These are phyloP conservation scores for Colletotrichum viniferum DNA, from an alignment of 2,329 filamentous ascomycete species.

Conservation along the genomic window DNA sequence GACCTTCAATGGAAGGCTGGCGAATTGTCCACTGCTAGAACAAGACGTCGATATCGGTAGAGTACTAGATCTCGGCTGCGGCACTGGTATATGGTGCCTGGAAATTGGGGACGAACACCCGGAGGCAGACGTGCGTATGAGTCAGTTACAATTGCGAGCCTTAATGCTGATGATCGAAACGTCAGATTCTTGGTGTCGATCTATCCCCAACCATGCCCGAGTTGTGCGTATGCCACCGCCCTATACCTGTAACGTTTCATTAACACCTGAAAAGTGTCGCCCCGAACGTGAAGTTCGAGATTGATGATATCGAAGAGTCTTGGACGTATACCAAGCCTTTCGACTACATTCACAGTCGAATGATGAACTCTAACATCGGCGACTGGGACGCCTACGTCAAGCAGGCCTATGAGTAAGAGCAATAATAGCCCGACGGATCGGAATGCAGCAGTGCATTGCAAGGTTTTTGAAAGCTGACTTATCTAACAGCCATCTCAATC, in stretches of 20 bases:
- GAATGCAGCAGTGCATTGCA: no score
- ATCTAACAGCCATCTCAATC: conserved; percentile 14
- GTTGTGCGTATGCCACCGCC: conserved; percentile 20
- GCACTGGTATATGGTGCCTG: background rate
- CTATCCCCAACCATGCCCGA: conserved; percentile 37
- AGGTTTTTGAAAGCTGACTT: no score
- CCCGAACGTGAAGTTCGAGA: conserved; percentile 39
- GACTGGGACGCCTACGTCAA: conserved; percentile 38
- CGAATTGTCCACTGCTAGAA: no score
- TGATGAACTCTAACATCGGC: conserved; percentile 19
- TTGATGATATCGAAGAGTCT: conserved; percentile 37
- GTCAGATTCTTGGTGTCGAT: conserved; percentile 31
- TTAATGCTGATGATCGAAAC: no score
- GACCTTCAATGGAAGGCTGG: conserved; percentile 34
- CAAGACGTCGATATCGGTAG: background rate
- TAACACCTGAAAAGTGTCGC: no score
- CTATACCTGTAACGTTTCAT: no score
- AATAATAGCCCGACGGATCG: no score
- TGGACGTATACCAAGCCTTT: conserved; percentile 36
- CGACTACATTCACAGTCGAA: conserved; percentile 32
- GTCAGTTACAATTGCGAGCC: no score
- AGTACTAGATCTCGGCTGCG: conserved; percentile 19
- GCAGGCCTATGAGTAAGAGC: conserved; percentile 25
- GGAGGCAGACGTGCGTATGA: conserved; percentile 27
- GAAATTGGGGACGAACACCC: conserved; percentile 31